These are phyloP conservation scores for Rhizophora mangle DNA, from an alignment of 345 rosid species.

Conservation along the genomic window DNA sequence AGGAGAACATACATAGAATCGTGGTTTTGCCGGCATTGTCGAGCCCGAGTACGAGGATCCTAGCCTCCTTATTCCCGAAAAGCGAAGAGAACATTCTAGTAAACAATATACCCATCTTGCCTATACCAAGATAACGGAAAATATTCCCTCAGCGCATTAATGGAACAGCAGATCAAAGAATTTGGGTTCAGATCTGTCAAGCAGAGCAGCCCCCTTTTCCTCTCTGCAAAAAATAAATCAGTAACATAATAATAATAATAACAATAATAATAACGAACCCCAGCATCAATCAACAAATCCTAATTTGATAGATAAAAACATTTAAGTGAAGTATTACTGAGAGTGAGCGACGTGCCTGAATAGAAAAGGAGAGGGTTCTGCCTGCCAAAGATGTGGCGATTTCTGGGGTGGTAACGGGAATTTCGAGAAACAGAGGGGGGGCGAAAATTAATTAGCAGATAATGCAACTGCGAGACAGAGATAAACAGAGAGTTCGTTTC, in stretches of 20 bases:
- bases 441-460: not conserved
- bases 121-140: not conserved
- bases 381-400: not conserved
- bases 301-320: too few relatives aligned
- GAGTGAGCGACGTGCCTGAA: not conserved
- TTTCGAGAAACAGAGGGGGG: not conserved
- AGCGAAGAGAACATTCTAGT: slow-evolving; percentile 74
- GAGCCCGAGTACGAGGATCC: slow-evolving; percentile 87
- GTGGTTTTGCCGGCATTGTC: slow-evolving; percentile 95
- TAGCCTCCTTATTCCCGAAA: slow-evolving; percentile 73
- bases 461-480: not conserved
- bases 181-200: slow-evolving; percentile 26
- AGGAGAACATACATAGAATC: slow-evolving; percentile 52
- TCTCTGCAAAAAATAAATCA: not conserved
- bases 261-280: too few relatives aligned
- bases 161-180: not conserved
- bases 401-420: not conserved
- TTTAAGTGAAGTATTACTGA: too few relatives aligned
- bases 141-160: slow-evolving; percentile 15
- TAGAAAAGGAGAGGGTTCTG: not conserved
- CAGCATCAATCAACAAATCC: too few relatives aligned
- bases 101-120: slow-evolving; percentile 69
- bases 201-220: slow-evolving; percentile 13
- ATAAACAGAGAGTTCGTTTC: too few relatives aligned
- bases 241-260: not conserved